Evolutionary conservation across 345 rosid species (phyloP), one percentile per base, ranked within the genome.

Genomic region (Gynandropsis gynandra): DNA sequence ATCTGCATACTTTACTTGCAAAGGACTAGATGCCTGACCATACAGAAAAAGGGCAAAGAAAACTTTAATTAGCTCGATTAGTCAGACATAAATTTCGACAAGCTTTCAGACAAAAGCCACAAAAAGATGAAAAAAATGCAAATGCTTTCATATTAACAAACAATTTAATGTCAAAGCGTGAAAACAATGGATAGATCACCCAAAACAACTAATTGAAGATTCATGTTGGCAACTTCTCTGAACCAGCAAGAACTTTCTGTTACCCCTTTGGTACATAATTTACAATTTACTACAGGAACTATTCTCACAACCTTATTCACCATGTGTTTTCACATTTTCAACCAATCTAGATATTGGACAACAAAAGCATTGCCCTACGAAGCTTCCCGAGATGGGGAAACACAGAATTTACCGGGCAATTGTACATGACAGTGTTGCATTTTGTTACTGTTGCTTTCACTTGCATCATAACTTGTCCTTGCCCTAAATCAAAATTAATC

Each of bases 1-100:
- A 76, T 92, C 95, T 17, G 98, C 98, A 77, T 92, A 92, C 72
- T 87, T 92, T 68, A 87, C 98, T 81, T 92, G 98, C 72, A 87
- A 78, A 0, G 93, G 96, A 75, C 96, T 92, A 64, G 95, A 83
- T 50, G 96, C 98, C 98, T 89, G 82, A 39, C 74, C 61, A 50
- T 47, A 58, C 35, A 60, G 47, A 37, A 34, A 16, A 37, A 14
- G 5, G 27, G 13, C 16, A 52, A 27, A 14, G 31, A 42, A 35
- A 13, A 7, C 43, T 43, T 41, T 39, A 20, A 41, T 32, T 9
- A 20, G 7, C 10, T 31, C 8, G 43, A 49, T 20, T 6, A 6
- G 42, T 32, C 29, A 0, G 24, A 5, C 29, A 24, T 24, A 24
- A n/a, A 24, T 24, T 2, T 24, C 29, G 4, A 24, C 5, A 24